A percentile compares a stretch with the other conserved stretches of the same genome.
These are phyloP conservation scores for Dothiorella sarmentorum DNA, from an alignment of 2,329 filamentous ascomycete species.

Conservation along the genomic window DNA sequence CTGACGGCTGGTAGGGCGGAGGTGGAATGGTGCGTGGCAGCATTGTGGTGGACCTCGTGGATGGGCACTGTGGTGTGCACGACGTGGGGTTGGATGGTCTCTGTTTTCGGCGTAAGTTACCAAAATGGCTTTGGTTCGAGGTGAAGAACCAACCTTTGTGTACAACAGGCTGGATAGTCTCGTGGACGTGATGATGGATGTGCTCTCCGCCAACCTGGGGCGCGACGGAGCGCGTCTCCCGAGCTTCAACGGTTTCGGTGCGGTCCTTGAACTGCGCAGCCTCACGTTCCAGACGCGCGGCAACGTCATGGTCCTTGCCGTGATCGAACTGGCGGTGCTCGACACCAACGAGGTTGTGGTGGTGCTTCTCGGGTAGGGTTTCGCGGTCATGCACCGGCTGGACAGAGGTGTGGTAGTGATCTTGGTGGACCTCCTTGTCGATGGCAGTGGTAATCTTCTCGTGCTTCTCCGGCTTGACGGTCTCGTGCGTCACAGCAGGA, in stretches of 20 bases:
- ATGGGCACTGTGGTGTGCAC: conserved; percentile 70
- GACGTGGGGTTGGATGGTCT: conserved; percentile 63
- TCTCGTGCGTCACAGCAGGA: conserved; percentile 59
- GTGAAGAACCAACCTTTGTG: conserved; percentile 46
- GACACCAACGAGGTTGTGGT: conserved; percentile 56
- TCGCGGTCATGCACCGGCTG: conserved; percentile 60
- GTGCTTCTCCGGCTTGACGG: conserved; percentile 57
- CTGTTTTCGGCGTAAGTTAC: conserved; percentile 28
- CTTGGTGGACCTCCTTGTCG: conserved; percentile 67
- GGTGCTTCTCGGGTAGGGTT: conserved; percentile 60
- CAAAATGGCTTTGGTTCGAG: background rate
- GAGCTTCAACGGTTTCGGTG: conserved; percentile 45
- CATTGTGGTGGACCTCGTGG: conserved; percentile 68
- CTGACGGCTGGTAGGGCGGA: conserved; percentile 62
- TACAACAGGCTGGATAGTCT: conserved; percentile 68
- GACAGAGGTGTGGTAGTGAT: conserved; percentile 68
- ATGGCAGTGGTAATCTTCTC: conserved; percentile 61
- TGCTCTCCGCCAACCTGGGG: conserved; percentile 59
- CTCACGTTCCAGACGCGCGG: conserved; percentile 32
- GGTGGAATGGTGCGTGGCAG: conserved; percentile 62
- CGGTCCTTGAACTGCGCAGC: conserved; percentile 53
- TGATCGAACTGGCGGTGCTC: conserved; percentile 62
- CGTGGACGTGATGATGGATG: conserved; percentile 63
- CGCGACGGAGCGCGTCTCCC: conserved; percentile 47
- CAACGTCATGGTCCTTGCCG: conserved; percentile 51